Evolutionary conservation across 2,329 filamentous ascomycete species (phyloP), one percentile per base, ranked within the genome.

Genomic region (Penicillium sp.): DNA sequence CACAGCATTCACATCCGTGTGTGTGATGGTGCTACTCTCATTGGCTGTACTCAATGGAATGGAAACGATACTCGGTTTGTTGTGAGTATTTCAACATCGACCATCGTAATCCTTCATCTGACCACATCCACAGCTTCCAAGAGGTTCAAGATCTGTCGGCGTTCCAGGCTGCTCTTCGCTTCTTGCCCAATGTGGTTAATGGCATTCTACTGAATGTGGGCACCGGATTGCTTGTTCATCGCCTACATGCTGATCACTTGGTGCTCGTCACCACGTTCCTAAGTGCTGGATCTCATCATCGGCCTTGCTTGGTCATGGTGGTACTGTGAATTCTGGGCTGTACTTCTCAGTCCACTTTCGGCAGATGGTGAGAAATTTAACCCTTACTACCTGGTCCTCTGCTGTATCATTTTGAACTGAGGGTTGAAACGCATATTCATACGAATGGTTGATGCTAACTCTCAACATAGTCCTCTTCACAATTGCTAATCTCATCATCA

Each of bases 401-500:
- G n/a, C n/a, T n/a, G n/a, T n/a, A n/a, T n/a, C n/a, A n/a, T n/a
- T n/a, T n/a, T n/a, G n/a, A n/a, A n/a, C n/a, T n/a, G n/a, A n/a
- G n/a, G n/a, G n/a, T n/a, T n/a, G n/a, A n/a, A n/a, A n/a, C n/a
- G n/a, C n/a, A n/a, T 16, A n/a, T n/a, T n/a, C n/a, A n/a, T n/a
- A n/a, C n/a, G n/a, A n/a, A n/a, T n/a, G n/a, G n/a, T 2, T 16
- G 38, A 31, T 24, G 24, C 36, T 46, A 21, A 49, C 29, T 18
- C 8, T 22, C 31, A 7, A 11, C 34, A 6, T 11, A 64, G 75
- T 83, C 0, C 71, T 86, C 6, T 86, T 84, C 64, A 86, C 81
- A 0, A 77, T 86, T 2, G 81, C 78, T 0, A 71, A 81, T 21
- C 75, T 86, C 18, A 69, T 86, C 3, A 78, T 86, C 7, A 77